These are phyloP conservation scores for Danielia reshetovae DNA, from an alignment of 805 yeast genomes.

Conservation along the genomic window DNA sequence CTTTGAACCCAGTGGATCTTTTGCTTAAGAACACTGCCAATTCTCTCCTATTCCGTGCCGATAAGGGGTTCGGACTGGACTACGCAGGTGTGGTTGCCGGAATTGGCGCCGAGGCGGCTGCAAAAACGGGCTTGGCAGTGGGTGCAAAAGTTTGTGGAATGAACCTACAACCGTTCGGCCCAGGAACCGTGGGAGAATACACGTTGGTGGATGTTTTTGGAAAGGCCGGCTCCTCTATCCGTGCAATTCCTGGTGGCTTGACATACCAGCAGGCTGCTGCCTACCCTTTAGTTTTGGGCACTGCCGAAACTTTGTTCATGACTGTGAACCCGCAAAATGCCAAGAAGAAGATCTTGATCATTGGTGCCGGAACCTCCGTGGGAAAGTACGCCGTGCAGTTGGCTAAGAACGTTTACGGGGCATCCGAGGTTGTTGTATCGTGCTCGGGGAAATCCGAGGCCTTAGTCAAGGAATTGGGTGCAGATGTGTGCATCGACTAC, in stretches of 20 bases:
- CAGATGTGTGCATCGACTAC: conserved; percentile 56
- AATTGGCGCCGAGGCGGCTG: conserved; percentile 24
- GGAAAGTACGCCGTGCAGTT: conserved; percentile 56
- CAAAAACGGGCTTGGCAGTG: conserved; percentile 16
- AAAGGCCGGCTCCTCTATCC: conserved; percentile 32
- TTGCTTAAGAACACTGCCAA: conserved; percentile 17
- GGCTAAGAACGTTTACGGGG: conserved; percentile 42
- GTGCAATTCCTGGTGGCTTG: conserved; percentile 43
- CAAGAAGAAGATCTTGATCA: conserved; percentile 50
- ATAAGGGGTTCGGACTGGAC: conserved; percentile 29
- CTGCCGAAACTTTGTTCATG: conserved; percentile 48
- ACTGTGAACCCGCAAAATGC: conserved; percentile 30
- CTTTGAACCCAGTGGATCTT: conserved; percentile 33
- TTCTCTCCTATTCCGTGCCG: conserved; percentile 8
- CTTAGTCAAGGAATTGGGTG: conserved; percentile 49
- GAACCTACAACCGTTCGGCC: conserved; percentile 13
- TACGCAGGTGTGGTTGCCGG: conserved; percentile 31
- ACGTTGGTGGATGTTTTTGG: conserved; percentile 34
- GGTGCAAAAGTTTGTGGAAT: conserved; percentile 32
- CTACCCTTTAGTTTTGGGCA: conserved; percentile 58
- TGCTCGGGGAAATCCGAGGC: conserved; percentile 49
- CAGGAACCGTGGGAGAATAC: conserved; percentile 48
- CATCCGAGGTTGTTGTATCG: conserved; percentile 51
- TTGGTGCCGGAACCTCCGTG: conserved; percentile 75
- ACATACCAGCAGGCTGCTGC: conserved; percentile 58